Evolutionary conservation across 331 rosid species (phyloP).

Genomic region (Saraca asoca): DNA sequence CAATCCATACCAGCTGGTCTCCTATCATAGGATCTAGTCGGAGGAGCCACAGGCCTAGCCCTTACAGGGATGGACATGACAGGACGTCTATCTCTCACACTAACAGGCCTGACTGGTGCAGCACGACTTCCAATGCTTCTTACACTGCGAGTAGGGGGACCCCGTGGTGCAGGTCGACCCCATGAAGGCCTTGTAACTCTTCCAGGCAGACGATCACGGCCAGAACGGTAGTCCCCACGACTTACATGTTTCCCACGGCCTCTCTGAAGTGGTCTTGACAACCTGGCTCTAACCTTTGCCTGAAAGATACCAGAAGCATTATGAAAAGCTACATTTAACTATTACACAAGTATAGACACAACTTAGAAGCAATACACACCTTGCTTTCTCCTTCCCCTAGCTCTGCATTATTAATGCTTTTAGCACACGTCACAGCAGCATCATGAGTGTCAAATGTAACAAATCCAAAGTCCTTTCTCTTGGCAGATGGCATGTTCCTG

Average conservation of each 20-base stretch:
- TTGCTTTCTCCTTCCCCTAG: conserved; percentile 89
- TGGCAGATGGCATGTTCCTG: conserved; percentile 96
- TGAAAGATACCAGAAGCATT: conserved; percentile 35
- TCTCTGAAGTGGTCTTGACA: conserved; percentile 98
- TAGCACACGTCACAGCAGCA: conserved; percentile 91
- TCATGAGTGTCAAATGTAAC: conserved; percentile 89
- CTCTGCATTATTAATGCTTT: conserved; percentile 84
- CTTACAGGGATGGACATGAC: conserved; percentile 61
- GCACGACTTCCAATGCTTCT: conserved; percentile 74
- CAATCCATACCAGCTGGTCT: conserved; percentile 73
- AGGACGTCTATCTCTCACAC: conserved; percentile 81
- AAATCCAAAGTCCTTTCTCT: conserved; percentile 94
- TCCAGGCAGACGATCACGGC: conserved; percentile 46
- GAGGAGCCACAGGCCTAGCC: conserved; percentile 73
- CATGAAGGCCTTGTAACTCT: conserved; percentile 69
- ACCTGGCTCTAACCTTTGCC: conserved; percentile 96
- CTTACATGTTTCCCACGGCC: conserved; percentile 77
- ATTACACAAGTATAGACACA: neutral
- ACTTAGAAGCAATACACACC: conserved; percentile 49
- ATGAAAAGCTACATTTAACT: conserved; percentile 17
- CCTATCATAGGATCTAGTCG: conserved; percentile 78
- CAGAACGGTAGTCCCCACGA: conserved; percentile 71
- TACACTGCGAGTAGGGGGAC: conserved; percentile 58
- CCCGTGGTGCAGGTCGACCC: conserved; percentile 68
- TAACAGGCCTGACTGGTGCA: conserved; percentile 66